phyloP scores from a whole-genome alignment of 257 asterid genomes.

The Haberlea rhodopensis region DNA sequence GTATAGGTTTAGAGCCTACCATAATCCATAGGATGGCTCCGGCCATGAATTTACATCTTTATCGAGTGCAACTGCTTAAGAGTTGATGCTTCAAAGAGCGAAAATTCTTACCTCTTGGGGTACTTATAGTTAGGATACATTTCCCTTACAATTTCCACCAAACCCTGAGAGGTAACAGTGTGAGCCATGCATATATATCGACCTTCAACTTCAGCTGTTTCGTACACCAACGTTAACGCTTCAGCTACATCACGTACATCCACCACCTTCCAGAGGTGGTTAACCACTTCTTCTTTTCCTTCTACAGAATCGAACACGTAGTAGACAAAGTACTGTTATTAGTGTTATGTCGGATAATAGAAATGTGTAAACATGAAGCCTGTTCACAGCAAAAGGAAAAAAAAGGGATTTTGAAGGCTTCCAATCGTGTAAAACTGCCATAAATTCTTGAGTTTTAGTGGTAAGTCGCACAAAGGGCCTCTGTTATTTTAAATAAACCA shows the following conservation, averaged over 20 bases:
- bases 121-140: slow-evolving; percentile 53
- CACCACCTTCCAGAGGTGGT: slow-evolving; percentile 34
- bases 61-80: neutral
- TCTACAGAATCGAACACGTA: slow-evolving; percentile 31
- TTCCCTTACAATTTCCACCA: slow-evolving; percentile 49
- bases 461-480: neutral
- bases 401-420: neutral
- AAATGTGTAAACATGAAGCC: neutral
- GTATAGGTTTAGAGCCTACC: neutral
- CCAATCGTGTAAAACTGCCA: neutral
- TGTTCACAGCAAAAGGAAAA: neutral
- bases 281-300: slow-evolving; percentile 51
- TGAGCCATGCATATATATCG: slow-evolving; percentile 66
- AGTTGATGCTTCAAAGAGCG: neutral
- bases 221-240: slow-evolving; percentile 53
- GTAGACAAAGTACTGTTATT: neutral
- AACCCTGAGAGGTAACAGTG: slow-evolving; percentile 26
- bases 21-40: no score
- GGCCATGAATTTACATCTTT: no score
- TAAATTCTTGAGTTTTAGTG: neutral
- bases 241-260: slow-evolving; percentile 76
- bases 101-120: slow-evolving; percentile 59
- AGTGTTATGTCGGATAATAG: neutral
- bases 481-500: neutral
- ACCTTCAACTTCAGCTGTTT: slow-evolving; percentile 63